Evolutionary conservation across 768 basidiomycete genomes (phyloP).

Genomic region (Trametes coccinea): DNA sequence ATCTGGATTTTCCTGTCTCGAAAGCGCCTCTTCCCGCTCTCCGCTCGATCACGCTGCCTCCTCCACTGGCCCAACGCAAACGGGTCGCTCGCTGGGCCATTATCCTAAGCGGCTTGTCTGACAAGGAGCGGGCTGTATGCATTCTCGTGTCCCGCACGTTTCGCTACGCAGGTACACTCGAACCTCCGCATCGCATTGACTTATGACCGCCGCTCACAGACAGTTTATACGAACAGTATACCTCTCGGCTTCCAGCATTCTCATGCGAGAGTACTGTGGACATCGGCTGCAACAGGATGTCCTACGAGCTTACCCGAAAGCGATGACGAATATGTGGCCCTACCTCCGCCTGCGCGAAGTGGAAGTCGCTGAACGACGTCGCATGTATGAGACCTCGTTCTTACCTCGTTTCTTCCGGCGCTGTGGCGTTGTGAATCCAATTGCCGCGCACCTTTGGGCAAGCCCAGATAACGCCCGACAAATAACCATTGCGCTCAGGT

Average conservation of each 20-base stretch:
- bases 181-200: no score
- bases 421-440: conserved; percentile 29
- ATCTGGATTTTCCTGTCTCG: conserved; percentile 40
- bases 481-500: conserved; percentile 58
- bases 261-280: conserved; percentile 51
- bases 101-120: conserved; percentile 49
- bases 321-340: conserved; percentile 71
- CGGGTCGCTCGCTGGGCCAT: conserved; percentile 53
- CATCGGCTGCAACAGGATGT: conserved; percentile 42
- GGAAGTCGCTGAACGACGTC: conserved; percentile 42
- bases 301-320: conserved; percentile 38
- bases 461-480: conserved; percentile 63
- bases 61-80: conserved; percentile 58
- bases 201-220: no score
- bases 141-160: conserved; percentile 58
- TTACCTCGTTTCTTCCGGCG: conserved; percentile 40
- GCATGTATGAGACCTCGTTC: conserved; percentile 51
- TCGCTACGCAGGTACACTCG: conserved; percentile 58
- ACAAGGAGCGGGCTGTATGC: conserved; percentile 46
- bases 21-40: conserved; percentile 31
- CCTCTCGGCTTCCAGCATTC: conserved; percentile 55
- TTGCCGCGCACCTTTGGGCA: conserved; percentile 54
- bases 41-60: conserved; percentile 52
- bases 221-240: conserved; percentile 46
- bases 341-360: conserved; percentile 55